Percentiles rank a stretch among this genome's conserved stretches.
Conservation (phyloP, 257 asterid species). For the Ligustrum vulgare region DNA sequence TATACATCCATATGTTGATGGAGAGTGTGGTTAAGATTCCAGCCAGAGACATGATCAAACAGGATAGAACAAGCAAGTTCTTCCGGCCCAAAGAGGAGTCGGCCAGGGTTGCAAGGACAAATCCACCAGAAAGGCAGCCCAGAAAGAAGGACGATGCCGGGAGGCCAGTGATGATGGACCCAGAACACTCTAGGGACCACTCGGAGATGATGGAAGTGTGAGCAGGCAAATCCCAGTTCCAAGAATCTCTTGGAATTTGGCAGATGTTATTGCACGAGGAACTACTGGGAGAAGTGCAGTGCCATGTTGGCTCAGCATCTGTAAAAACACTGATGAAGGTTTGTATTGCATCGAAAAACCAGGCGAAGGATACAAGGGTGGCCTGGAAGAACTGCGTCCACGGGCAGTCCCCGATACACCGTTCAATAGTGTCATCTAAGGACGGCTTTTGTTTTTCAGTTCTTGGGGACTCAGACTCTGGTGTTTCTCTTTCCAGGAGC, state of each 20-base stretch:
- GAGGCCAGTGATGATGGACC: slow-evolving; percentile 36
- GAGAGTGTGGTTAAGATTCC: slow-evolving; percentile 37
- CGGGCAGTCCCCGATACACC: slow-evolving; percentile 17
- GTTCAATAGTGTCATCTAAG: slow-evolving; percentile 28
- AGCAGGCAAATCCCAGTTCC: slow-evolving; percentile 53
- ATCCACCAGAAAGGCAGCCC: slow-evolving; percentile 48
- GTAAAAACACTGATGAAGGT: slow-evolving; percentile 49
- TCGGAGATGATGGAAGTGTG: slow-evolving; percentile 47
- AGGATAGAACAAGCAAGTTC: slow-evolving; percentile 37
- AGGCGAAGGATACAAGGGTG: slow-evolving; percentile 39
- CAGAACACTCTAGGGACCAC: slow-evolving; percentile 52
- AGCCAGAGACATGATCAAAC: slow-evolving; percentile 39
- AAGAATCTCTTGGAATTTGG: slow-evolving; percentile 34
- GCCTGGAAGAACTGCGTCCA: slow-evolving; percentile 36
- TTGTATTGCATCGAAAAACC: slow-evolving; percentile 58
- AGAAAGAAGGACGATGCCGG: slow-evolving; percentile 57
- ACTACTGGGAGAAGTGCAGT: slow-evolving; percentile 19
- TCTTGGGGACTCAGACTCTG: too few relatives aligned
- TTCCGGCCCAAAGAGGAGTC: slow-evolving; percentile 53
- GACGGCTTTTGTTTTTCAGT: not conserved
- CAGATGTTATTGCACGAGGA: slow-evolving; percentile 29
- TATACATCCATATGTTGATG: slow-evolving; percentile 47
- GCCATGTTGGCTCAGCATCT: slow-evolving; percentile 51
- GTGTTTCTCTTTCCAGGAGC: too few relatives aligned
- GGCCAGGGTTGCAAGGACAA: slow-evolving; percentile 34